Evolutionary conservation across 1,284 basidiomycete species (phyloP).

Genomic region (Cutaneotrichosporon sp.): DNA sequence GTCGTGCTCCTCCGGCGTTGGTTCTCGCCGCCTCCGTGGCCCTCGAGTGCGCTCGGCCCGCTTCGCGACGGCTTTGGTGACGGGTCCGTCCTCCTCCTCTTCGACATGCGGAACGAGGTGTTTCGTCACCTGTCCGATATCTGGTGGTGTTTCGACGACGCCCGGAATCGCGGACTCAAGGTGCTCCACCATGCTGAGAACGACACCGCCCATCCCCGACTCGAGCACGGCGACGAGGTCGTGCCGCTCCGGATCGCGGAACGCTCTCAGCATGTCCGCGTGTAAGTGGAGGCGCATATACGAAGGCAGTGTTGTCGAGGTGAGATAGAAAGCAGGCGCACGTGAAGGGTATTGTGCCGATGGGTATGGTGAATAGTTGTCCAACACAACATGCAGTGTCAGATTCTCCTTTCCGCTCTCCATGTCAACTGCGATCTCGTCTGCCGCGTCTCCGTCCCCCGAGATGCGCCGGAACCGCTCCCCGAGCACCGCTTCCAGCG

Average conservation of each 20-base stretch:
- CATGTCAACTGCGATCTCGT: constrained; percentile 57
- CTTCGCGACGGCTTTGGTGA: constrained; percentile 11
- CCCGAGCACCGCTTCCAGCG: constrained; percentile 55
- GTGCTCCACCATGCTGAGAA: constrained; percentile 68
- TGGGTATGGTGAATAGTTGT: constrained; percentile 56
- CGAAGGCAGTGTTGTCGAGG: constrained; percentile 65
- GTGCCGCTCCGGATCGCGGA: constrained; percentile 52
- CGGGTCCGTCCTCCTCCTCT: constrained; percentile 18
- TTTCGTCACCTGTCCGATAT: constrained; percentile 61
- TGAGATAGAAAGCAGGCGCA: constrained; percentile 69
- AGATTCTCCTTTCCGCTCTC: constrained; percentile 52
- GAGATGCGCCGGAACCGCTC: constrained; percentile 40
- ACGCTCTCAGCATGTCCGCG: constrained; percentile 57
- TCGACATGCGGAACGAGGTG: constrained; percentile 56
- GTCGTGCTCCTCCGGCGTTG: constrained; percentile 57
- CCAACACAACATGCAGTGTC: constrained; percentile 63
- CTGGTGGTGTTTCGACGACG: constrained; percentile 65
- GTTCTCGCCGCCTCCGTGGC: constrained; percentile 45
- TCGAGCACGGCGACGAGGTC: constrained; percentile 58
- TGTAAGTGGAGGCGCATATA: constrained; percentile 82
- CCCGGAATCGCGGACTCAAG: constrained; percentile 65
- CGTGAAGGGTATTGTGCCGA: constrained; percentile 51
- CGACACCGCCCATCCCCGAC: constrained; percentile 63
- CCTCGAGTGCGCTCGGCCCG: constrained; percentile 3
- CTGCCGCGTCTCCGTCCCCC: constrained; percentile 34